phyloP scores from a whole-genome alignment of 306 rosid genomes.

The Glycine tomentella region DNA sequence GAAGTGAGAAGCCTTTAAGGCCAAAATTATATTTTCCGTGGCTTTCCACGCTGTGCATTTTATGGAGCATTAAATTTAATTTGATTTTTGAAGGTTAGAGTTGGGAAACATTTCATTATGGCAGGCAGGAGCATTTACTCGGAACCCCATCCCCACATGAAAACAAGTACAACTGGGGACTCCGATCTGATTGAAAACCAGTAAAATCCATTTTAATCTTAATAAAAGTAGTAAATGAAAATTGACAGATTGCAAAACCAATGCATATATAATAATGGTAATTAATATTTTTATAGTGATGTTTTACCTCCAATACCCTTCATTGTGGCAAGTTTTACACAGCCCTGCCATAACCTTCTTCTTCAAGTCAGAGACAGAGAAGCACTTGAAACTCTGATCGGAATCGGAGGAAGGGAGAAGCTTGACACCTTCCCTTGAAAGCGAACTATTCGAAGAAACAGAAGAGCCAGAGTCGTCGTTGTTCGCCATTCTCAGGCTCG shows the following conservation, averaged over 20 bases:
- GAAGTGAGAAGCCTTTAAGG: too few relatives aligned
- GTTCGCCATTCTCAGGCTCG: slow-evolving; percentile 70
- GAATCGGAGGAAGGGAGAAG: slow-evolving; percentile 52
- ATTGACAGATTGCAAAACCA: slow-evolving; percentile 11
- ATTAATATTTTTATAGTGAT: too few relatives aligned
- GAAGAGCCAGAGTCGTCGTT: slow-evolving; percentile 58
- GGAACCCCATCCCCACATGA: slow-evolving; percentile 36
- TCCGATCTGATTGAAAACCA: slow-evolving; percentile 42
- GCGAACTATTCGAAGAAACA: slow-evolving; percentile 56
- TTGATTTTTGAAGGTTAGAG: neutral
- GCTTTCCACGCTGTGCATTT: too few relatives aligned
- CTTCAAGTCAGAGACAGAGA: slow-evolving; percentile 93
- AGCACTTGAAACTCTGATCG: slow-evolving; percentile 87
- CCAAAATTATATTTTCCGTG: too few relatives aligned
- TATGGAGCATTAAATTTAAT: too few relatives aligned
- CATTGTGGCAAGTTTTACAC: slow-evolving; percentile 70
- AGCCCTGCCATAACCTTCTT: slow-evolving; percentile 92
- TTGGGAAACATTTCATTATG: slow-evolving; percentile 41
- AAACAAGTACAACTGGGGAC: neutral
- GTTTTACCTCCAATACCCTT: slow-evolving; percentile 92
- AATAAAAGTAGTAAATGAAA: neutral
- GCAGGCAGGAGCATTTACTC: slow-evolving; percentile 67
- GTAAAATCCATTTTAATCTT: neutral
- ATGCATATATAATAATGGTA: too few relatives aligned
- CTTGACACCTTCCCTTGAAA: slow-evolving; percentile 74